These are phyloP conservation scores for Phytophthora citricola DNA, from an alignment of 352 stramenopile genomes.

Conservation along the genomic window DNA sequence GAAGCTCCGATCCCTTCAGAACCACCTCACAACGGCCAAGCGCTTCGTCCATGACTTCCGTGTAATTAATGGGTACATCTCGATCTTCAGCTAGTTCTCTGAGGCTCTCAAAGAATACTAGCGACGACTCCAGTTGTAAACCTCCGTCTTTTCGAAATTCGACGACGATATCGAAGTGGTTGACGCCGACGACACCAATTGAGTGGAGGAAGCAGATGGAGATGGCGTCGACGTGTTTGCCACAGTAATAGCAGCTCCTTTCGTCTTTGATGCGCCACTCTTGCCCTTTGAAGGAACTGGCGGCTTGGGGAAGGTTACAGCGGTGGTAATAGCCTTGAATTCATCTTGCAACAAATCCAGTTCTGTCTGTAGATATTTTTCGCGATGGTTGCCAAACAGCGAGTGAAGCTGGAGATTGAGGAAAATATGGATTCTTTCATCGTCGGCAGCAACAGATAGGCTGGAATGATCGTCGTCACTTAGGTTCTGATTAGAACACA, in stretches of 20 bases:
- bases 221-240: slow-evolving; percentile 15
- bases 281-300: slow-evolving; percentile 40
- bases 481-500: slow-evolving; percentile 9
- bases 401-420: slow-evolving; percentile 80
- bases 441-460: slow-evolving; percentile 12
- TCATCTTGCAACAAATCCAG: slow-evolving; percentile 64
- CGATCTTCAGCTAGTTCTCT: slow-evolving; percentile 57
- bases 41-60: slow-evolving; percentile 46
- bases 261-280: slow-evolving; percentile 33
- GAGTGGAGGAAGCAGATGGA: slow-evolving; percentile 35
- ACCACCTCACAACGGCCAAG: slow-evolving; percentile 68
- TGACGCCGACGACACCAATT: slow-evolving; percentile 30
- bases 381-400: slow-evolving; percentile 75
- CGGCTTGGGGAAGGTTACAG: slow-evolving; percentile 63
- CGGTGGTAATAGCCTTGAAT: slow-evolving; percentile 48
- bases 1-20: slow-evolving; percentile 71
- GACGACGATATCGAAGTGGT: slow-evolving; percentile 48
- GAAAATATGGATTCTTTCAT: slow-evolving; percentile 73
- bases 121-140: slow-evolving; percentile 37
- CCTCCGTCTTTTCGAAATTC: slow-evolving; percentile 53
- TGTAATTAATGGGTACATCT: slow-evolving; percentile 43
- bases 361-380: slow-evolving; percentile 73
- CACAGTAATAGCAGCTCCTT: slow-evolving; percentile 9
- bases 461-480: slow-evolving; percentile 4
- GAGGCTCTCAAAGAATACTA: slow-evolving; percentile 65